Evolutionary conservation across 2,329 filamentous ascomycete genomes (phyloP), one percentile per base, ranked within the genome.

Genomic region (Drechslerella stenobrocha): DNA sequence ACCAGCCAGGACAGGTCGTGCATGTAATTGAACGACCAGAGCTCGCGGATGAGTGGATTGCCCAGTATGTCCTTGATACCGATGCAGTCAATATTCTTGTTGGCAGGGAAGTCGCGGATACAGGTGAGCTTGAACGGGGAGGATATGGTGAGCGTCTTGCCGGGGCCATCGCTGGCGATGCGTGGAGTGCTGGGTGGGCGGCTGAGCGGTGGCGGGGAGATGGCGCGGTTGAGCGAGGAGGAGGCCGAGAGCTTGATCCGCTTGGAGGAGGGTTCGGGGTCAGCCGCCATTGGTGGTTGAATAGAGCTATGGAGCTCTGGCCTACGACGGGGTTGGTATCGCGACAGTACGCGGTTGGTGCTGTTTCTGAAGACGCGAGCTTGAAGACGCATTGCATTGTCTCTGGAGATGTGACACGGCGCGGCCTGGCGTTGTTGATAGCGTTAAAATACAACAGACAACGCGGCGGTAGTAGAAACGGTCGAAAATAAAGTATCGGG

Each of bases 81-180:
- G 30, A 92, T 76, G 0, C 88, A 80, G 74, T 87, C 87, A 22
- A 79, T 77, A 76, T 95, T 93, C 67, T 81, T 77, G 0, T 77
- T 75, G 1, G 78, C 75, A 1, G 84, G 79, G 0, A 91, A 77
- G 71, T 88, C 86, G 24, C 78, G 79, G 55, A 93, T 86, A 64
- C 80, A 81, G 0, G 87, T 91, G 11, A 93, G 81, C 60, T 84
- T 84, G 71, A 91, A 83, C 0, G 89, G 89, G 0, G 88, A 91
- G 1, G 77, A 74, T 22, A 84, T 72, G 1, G 74, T 24, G 1
- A 59, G 42, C 1, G 51, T 58, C 9, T 53, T 30, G 15, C 46
- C 34, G 26, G 3, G 34, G 22, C 28, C 28, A 5, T 5, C 11
- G 11, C 28, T n/a, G n/a, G n/a, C n/a, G n/a, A n/a, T n/a, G n/a